phyloP scores from a whole-genome alignment of 495 filamentous ascomycete species.

The Hyaloscypha bicolor region DNA sequence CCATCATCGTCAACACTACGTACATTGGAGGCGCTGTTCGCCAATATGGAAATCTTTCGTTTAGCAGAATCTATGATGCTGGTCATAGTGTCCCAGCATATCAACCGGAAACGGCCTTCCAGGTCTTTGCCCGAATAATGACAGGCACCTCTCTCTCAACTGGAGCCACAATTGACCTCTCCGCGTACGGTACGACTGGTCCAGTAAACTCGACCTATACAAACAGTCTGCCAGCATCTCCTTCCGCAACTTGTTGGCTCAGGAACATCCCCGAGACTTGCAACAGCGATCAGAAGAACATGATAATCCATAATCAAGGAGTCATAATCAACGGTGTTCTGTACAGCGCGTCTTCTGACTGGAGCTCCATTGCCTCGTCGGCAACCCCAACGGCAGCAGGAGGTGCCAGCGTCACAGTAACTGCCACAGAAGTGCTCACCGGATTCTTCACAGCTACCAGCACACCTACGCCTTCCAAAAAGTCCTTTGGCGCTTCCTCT shows the following conservation, averaged over 20 bases:
- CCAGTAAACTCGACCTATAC: conserved; percentile 48
- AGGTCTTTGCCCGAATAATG: conserved; percentile 68
- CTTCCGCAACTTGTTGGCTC: conserved; percentile 58
- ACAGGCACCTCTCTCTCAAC: conserved; percentile 61
- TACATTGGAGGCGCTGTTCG: conserved; percentile 65
- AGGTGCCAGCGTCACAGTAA: conserved; percentile 22
- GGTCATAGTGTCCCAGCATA: conserved; percentile 75
- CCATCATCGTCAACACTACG: conserved; percentile 46
- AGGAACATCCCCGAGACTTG: conserved; percentile 54
- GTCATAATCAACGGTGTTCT: conserved; percentile 53
- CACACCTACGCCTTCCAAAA: conserved; percentile 37
- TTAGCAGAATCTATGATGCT: conserved; percentile 68
- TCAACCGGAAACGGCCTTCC: conserved; percentile 64
- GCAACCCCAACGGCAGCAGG: conserved; percentile 9
- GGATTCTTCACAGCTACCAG: conserved; percentile 41
- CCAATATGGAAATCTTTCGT: conserved; percentile 69
- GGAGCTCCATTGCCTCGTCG: conserved; percentile 18
- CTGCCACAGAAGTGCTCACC: conserved; percentile 34
- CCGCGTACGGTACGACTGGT: conserved; percentile 56
- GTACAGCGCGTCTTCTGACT: conserved; percentile 41
- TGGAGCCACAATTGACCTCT: conserved; percentile 51
- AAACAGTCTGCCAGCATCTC: conserved; percentile 43
- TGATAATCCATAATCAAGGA: conserved; percentile 46
- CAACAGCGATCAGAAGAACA: conserved; percentile 44
- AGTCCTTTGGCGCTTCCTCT: conserved; percentile 17